phyloP scores from a whole-genome alignment of 2,329 filamentous ascomycete genomes.

The Amesomyces nigricolor region DNA sequence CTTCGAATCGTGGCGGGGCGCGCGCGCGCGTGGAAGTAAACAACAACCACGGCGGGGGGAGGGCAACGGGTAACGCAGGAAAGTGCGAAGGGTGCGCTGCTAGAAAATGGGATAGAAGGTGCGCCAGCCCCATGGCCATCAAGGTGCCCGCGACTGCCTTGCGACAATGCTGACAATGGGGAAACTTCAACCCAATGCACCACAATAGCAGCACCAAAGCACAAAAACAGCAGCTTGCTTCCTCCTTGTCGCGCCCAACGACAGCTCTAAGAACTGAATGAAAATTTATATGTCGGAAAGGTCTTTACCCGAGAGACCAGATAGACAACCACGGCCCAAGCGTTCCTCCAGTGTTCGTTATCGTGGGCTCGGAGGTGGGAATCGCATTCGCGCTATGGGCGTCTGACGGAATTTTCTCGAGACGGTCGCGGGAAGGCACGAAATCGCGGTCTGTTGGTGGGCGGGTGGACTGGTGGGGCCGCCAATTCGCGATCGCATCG shows the following conservation, averaged over 20 bases:
- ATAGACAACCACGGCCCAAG: neutral
- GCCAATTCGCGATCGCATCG: conserved; percentile 15
- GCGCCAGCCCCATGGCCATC: neutral
- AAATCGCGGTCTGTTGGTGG: conserved; percentile 11
- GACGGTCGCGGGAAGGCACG: conserved; percentile 1
- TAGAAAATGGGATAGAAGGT: neutral
- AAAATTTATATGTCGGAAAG: conserved; percentile 6
- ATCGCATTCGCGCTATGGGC: neutral
- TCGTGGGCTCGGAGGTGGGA: neutral
- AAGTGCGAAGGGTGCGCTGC: neutral
- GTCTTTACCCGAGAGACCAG: conserved; percentile 14
- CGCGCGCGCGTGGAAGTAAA: neutral
- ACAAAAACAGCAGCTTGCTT: neutral
- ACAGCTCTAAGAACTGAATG: neutral
- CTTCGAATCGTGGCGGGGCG: neutral
- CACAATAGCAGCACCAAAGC: neutral
- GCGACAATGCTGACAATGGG: neutral
- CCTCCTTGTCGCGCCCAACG: conserved; percentile 3
- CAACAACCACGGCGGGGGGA: neutral
- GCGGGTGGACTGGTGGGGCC: conserved; percentile 9
- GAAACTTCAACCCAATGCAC: conserved; percentile 3
- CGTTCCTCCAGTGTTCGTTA: neutral
- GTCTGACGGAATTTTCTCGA: neutral
- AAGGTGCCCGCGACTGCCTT: neutral
- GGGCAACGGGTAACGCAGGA: neutral